Evolutionary conservation across 371 early-diverging fungal genomes (phyloP).

Genomic region (Mortierella sp.): DNA sequence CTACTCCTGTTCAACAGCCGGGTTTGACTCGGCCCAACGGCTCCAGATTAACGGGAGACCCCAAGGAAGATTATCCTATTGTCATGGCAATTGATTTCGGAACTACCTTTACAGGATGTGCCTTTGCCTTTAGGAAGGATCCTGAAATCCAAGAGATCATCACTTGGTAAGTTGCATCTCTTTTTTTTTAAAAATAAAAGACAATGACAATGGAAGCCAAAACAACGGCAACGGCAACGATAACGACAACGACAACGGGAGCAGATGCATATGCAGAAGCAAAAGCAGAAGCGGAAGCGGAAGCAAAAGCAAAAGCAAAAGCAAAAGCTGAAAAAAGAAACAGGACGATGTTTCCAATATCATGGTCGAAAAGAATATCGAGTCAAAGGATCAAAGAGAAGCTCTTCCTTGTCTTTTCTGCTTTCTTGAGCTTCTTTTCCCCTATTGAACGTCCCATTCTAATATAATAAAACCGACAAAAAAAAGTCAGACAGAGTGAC

Average conservation of each 20-base stretch:
- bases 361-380: neutral
- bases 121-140: conserved; percentile 54
- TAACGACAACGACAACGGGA: neutral
- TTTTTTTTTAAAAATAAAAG: neutral
- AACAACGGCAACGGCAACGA: neutral
- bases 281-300: neutral
- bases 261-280: no score
- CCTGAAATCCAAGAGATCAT: conserved; percentile 57
- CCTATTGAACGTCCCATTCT: no score
- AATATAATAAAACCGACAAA: no score
- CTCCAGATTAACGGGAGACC: conserved; percentile 45
- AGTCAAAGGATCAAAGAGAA: neutral
- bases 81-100: conserved; percentile 58
- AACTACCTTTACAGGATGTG: conserved; percentile 55
- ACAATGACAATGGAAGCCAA: neutral
- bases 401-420: no score
- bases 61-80: conserved; percentile 56
- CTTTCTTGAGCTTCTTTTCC: conserved; percentile 5
- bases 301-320: no score
- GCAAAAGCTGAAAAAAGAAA: no score
- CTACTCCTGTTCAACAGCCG: conserved; percentile 10
- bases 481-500: no score
- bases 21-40: conserved; percentile 24
- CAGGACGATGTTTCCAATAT: neutral
- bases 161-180: conserved; percentile 37